A percentile compares a stretch with the other conserved stretches of the same genome.
Evolutionary conservation across 768 basidiomycete species (phyloP).

Genomic region (Lyophyllum atratum): DNA sequence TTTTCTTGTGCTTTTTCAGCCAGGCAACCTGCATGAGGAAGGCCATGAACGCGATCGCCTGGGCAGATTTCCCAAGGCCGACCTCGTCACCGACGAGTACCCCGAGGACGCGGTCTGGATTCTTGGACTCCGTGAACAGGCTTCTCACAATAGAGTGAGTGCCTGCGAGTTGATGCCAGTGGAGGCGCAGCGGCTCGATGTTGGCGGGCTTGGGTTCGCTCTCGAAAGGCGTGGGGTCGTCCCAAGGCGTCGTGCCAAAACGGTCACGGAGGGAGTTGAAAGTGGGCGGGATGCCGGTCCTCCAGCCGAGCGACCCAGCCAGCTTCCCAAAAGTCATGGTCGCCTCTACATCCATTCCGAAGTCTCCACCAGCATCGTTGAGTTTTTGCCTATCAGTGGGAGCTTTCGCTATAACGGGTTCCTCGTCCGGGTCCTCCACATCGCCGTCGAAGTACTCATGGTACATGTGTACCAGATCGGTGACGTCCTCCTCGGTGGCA

Average conservation of each 20-base stretch:
- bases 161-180: slow-evolving; percentile 30
- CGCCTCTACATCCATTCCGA: slow-evolving; percentile 6
- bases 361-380: slow-evolving; percentile 2
- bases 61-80: slow-evolving; percentile 32
- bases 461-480: slow-evolving; percentile 3
- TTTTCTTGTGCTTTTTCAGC: not conserved
- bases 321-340: not conserved
- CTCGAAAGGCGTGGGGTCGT: not conserved
- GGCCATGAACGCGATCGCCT: slow-evolving; percentile 17
- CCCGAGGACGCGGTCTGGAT: not conserved
- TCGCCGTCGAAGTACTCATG: slow-evolving; percentile 5
- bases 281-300: slow-evolving; percentile 10
- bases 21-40: slow-evolving; percentile 16
- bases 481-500: slow-evolving; percentile 4
- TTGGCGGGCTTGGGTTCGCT: not conserved
- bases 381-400: slow-evolving; percentile 18
- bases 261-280: slow-evolving; percentile 22
- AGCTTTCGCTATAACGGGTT: not conserved
- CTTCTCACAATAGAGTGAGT: slow-evolving; percentile 20
- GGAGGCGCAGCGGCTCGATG: slow-evolving; percentile 3
- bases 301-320: slow-evolving; percentile 17
- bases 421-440: not conserved
- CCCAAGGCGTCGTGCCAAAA: slow-evolving; percentile 22
- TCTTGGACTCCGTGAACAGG: slow-evolving; percentile 7
- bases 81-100: slow-evolving; percentile 30